Evolutionary conservation across 257 asterid species (phyloP).

Genomic region (Solanum dulcamara): DNA sequence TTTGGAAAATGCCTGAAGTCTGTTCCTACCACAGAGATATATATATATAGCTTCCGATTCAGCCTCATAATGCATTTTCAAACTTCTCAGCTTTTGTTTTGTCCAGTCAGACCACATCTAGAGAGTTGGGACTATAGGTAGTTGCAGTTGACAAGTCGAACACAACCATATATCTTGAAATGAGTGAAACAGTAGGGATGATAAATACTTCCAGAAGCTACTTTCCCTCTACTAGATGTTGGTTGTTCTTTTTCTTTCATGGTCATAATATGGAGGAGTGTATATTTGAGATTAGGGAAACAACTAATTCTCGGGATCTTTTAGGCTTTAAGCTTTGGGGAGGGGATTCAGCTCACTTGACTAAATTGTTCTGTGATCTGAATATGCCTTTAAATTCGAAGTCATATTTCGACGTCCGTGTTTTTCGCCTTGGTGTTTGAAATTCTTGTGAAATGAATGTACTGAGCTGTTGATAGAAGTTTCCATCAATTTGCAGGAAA

Average conservation of each 20-base stretch:
- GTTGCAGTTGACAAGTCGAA: neutral
- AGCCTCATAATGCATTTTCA: neutral
- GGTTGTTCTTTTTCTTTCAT: neutral
- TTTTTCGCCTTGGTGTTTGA: neutral
- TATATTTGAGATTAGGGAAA: neutral
- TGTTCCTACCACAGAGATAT: neutral
- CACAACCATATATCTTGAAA: neutral
- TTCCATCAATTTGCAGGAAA: slow-evolving; percentile 48
- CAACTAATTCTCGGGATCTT: neutral
- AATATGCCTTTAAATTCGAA: neutral
- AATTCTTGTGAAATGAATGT: neutral
- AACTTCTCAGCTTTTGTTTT: neutral
- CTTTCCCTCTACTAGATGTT: neutral
- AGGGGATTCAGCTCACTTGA: neutral
- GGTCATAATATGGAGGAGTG: neutral
- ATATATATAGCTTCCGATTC: neutral
- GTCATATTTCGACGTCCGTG: neutral
- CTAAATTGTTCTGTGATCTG: neutral
- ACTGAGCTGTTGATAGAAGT: neutral
- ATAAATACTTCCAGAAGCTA: neutral
- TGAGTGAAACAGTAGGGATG: neutral
- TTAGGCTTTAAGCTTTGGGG: neutral
- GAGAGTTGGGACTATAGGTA: neutral
- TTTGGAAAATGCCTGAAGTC: neutral
- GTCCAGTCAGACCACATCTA: neutral